Evolutionary conservation across 257 asterid species (phyloP).

Genomic region (Salvia rosmarinus): DNA sequence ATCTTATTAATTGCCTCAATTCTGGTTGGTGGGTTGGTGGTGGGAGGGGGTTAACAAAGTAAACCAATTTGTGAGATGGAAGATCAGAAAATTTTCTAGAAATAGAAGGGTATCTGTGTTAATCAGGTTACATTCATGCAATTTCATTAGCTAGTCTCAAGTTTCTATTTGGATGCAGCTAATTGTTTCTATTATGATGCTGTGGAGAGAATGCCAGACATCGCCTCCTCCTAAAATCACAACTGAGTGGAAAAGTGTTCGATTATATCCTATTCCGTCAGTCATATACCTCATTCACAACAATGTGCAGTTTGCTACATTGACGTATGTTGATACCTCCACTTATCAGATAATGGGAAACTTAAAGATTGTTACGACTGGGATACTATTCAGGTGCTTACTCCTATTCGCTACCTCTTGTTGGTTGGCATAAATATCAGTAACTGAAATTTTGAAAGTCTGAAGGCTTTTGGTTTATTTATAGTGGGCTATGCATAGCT

Average conservation of each 20-base stretch:
- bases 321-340: conserved; percentile 93
- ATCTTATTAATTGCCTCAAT: neutral
- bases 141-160: conserved; percentile 9
- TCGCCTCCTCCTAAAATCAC: conserved; percentile 86
- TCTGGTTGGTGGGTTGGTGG: neutral
- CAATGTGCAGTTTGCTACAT: conserved; percentile 96
- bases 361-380: conserved; percentile 94
- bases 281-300: conserved; percentile 95
- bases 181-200: conserved; percentile 71
- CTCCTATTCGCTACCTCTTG: conserved; percentile 14
- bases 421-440: conserved; percentile 14
- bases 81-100: neutral
- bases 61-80: neutral
- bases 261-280: conserved; percentile 85
- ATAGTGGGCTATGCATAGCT: neutral
- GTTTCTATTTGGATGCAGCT: conserved; percentile 61
- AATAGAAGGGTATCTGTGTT: neutral
- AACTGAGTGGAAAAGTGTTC: conserved; percentile 78
- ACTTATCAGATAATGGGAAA: conserved; percentile 97
- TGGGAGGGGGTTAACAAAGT: conserved; percentile 2
- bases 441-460: neutral
- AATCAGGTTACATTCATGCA: neutral
- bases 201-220: conserved; percentile 76
- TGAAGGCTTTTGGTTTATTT: conserved; percentile 23
- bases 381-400: conserved; percentile 79